phyloP scores from a whole-genome alignment of 768 basidiomycete species.

The Rhodotorula paludigena region DNA sequence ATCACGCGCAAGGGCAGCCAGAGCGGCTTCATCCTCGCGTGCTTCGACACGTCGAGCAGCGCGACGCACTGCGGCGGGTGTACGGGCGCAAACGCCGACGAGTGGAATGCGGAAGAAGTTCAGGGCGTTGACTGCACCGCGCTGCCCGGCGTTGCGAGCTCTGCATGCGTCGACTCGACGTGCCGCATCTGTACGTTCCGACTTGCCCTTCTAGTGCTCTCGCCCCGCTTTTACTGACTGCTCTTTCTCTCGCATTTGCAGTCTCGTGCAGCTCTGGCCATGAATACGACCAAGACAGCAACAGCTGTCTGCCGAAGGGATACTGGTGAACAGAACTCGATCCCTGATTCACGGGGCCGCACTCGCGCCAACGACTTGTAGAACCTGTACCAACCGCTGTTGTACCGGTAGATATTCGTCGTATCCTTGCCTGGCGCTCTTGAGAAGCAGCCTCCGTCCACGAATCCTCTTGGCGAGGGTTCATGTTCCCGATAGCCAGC shows the following conservation, averaged over 20 bases:
- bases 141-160: conserved; percentile 35
- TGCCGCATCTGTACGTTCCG: conserved; percentile 36
- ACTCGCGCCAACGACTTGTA: neutral
- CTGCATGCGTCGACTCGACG: conserved; percentile 38
- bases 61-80: conserved; percentile 46
- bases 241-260: neutral
- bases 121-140: conserved; percentile 43
- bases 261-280: conserved; percentile 22
- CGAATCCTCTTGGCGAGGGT: no score
- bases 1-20: neutral
- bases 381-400: no score
- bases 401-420: neutral
- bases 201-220: neutral
- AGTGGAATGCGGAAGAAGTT: neutral
- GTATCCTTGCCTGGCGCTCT: no score
- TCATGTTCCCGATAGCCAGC: neutral
- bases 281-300: conserved; percentile 7
- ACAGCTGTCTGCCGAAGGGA: conserved; percentile 8
- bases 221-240: neutral
- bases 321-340: conserved; percentile 12
- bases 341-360: neutral
- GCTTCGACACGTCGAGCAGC: conserved; percentile 39
- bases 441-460: no score
- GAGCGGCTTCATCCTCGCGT: conserved; percentile 34
- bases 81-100: conserved; percentile 20